Evolutionary conservation across 331 rosid genomes (phyloP).

Genomic region (Malus hybrid): DNA sequence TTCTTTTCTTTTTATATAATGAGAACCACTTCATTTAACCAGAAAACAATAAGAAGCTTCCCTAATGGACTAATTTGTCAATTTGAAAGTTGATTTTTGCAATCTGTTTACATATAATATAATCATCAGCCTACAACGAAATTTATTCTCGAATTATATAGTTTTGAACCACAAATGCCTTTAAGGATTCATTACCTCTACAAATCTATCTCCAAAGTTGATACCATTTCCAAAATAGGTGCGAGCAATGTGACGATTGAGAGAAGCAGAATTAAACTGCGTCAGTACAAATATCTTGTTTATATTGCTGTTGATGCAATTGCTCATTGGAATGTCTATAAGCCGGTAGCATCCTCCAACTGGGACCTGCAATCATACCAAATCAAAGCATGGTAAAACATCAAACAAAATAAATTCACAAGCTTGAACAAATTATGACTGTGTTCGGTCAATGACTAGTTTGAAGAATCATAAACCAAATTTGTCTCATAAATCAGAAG

Average conservation of each 20-base stretch:
- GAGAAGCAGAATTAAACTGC: conserved; percentile 87
- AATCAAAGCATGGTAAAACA: background rate
- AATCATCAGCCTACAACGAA: background rate
- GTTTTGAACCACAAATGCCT: background rate
- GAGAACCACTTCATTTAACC: background rate
- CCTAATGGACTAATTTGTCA: background rate
- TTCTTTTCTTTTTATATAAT: background rate
- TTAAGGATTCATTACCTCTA: conserved; percentile 53
- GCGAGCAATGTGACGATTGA: conserved; percentile 77
- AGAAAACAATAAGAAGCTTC: background rate
- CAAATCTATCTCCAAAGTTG: conserved; percentile 76
- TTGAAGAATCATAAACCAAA: background rate
- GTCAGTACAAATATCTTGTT: conserved; percentile 80
- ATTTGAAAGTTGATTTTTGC: background rate
- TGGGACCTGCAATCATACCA: conserved; percentile 25
- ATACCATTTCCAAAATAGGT: conserved; percentile 69
- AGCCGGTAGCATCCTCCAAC: conserved; percentile 53
- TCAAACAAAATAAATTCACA: background rate
- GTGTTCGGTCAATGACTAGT: background rate
- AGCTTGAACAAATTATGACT: background rate
- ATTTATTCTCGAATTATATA: background rate
- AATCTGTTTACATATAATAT: background rate
- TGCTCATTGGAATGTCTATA: conserved; percentile 92
- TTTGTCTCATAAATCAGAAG: background rate
- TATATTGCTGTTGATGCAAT: conserved; percentile 85